Base-by-base conservation (phyloP, 164 flowering plant species). In the Tetracentron sinense region DNA sequence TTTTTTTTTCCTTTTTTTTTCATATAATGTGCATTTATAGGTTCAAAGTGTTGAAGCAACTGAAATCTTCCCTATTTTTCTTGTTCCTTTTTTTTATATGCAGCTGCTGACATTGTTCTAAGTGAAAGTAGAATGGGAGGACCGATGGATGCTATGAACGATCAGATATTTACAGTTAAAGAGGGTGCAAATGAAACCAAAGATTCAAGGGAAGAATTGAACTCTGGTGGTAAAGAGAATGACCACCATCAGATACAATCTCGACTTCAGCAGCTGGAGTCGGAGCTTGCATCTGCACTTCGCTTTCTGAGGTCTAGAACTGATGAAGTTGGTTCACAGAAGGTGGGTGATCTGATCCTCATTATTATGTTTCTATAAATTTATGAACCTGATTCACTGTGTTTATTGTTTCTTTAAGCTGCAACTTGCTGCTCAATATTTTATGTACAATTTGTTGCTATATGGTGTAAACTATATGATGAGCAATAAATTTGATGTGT, bases 271-370 rank as follows among this genome's bases (percentile, higher is more conserved):
- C 66, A 75, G 56, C 69, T 93, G 56, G 81, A 90, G 71, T 53
- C 44, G 33, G 92, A 93, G 80, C 97, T 93, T 56, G 74, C 83
- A 42, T 77, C 94, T 60, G 83, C 75, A n/a, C 90, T 87, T 66
- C 69, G 33, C 44, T 56, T 67, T 8, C 66, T 90, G 44, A 82
- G 78, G 65, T 75, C 89, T 30, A 70, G 56, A 30, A 50, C 69
- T 44, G 74, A 62, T 51, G 77, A 67, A 46, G 23, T 53, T 69
- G 57, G 51, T 38, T 49, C 70, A 56, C 47, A 48, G 25, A 70
- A 78, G 79, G 83, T 81, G 53, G 44, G 61, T 61, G 33, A 46
- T 61, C 63, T 54, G 21, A 59, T 22, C 29, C 31, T 1, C 56
- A 4, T 62, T 38, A 47, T 46, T 33, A 54, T 14, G 17, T 25